Evolutionary conservation across 2,329 filamentous ascomycete genomes (phyloP).

Genomic region (Botrytis deweyae): DNA sequence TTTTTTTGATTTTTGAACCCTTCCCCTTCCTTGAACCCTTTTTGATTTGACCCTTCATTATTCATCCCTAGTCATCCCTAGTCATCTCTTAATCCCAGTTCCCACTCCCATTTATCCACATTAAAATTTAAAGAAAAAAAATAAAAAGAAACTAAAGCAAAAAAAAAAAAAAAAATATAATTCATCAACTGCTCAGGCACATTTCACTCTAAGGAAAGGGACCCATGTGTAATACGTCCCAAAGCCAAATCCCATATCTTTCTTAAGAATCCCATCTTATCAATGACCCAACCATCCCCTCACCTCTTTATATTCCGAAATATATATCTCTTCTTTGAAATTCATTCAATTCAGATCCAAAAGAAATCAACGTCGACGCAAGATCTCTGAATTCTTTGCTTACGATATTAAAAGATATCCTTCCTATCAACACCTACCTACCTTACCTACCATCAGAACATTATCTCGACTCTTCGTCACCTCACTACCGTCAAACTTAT

Average conservation of each 20-base stretch:
- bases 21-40: slow-evolving; percentile 4
- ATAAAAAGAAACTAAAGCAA: neutral
- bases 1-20: slow-evolving; percentile 2
- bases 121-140: neutral
- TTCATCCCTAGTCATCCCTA: neutral
- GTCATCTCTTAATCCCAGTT: neutral
- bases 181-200: neutral
- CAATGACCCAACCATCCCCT: slow-evolving; percentile 1
- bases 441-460: neutral
- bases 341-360: neutral
- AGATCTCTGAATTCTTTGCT: neutral
- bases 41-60: slow-evolving; percentile 2
- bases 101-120: neutral
- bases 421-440: neutral
- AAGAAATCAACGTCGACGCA: neutral
- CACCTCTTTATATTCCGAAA: slow-evolving; percentile 2
- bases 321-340: neutral
- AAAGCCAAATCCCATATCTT: slow-evolving; percentile 19
- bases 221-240: neutral
- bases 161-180: neutral
- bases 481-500: neutral
- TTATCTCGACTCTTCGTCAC: neutral
- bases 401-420: neutral
- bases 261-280: slow-evolving; percentile 22
- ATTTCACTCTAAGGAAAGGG: slow-evolving; percentile 4